Percentiles rank a stretch among this genome's conserved stretches.
Evolutionary conservation across 495 filamentous ascomycete genomes (phyloP).

Genomic region (Lichina pygmaea): DNA sequence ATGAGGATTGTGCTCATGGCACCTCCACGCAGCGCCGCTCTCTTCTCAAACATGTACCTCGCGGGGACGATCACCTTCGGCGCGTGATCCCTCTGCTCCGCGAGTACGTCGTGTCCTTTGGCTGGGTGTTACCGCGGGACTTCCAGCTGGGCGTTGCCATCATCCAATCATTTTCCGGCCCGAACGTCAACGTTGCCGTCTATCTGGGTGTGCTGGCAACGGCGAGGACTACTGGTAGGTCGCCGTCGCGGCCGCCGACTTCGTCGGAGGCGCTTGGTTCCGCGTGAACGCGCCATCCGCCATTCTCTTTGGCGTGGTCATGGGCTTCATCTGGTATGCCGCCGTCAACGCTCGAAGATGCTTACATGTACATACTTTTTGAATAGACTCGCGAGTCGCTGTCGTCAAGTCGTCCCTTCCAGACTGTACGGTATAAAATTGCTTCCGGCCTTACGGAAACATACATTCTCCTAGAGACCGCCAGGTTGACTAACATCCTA

Average conservation of each 20-base stretch:
- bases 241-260: constrained; percentile 26
- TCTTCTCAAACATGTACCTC: constrained; percentile 64
- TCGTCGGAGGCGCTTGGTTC: constrained; percentile 36
- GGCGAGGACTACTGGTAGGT: constrained; percentile 4
- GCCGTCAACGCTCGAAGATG: constrained; percentile 8
- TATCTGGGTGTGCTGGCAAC: constrained; percentile 41
- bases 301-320: constrained; percentile 34
- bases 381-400: too few species aligned
- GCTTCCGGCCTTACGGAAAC: too few species aligned
- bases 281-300: constrained; percentile 27
- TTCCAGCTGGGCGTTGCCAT: constrained; percentile 64
- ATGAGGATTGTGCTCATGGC: constrained; percentile 20
- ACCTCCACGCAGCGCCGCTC: constrained; percentile 23
- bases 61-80: constrained; percentile 73
- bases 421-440: too few species aligned
- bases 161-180: constrained; percentile 63
- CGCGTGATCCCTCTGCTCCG: constrained; percentile 56
- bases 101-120: constrained; percentile 52
- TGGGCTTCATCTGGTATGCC: constrained; percentile 40
- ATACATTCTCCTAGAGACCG: too few species aligned
- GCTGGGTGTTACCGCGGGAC: constrained; percentile 55
- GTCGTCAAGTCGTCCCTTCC: too few species aligned
- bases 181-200: constrained; percentile 75
- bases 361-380: not conserved
- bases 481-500: too few species aligned